Percentiles rank a stretch among this genome's conserved stretches.
phyloP scores from a whole-genome alignment of 2,329 filamentous ascomycete genomes.

The Arachnomyces sp. region DNA sequence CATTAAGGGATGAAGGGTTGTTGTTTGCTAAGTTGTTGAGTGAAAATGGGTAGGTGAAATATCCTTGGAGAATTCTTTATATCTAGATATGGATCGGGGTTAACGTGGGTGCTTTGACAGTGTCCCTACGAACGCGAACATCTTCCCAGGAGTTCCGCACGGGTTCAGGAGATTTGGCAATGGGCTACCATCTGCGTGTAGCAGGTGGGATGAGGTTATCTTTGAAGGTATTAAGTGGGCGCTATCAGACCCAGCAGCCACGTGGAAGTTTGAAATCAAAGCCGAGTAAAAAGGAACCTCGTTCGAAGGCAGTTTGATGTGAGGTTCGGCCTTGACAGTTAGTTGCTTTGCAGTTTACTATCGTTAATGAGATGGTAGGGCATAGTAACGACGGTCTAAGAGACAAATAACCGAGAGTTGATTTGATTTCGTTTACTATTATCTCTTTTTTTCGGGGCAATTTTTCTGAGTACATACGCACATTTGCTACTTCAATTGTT shows the following conservation, averaged over 20 bases:
- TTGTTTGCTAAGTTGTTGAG: slow-evolving; percentile 39
- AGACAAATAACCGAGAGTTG: no score
- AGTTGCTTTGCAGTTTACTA: no score
- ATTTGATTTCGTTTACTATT: no score
- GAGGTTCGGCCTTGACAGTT: no score
- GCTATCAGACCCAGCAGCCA: slow-evolving; percentile 15
- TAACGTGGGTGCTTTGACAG: slow-evolving; percentile 18
- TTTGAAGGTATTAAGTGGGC: slow-evolving; percentile 23
- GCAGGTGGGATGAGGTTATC: slow-evolving; percentile 25
- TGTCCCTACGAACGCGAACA: slow-evolving; percentile 41
- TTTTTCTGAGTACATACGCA: no score
- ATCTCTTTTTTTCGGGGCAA: no score
- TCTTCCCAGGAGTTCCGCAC: slow-evolving; percentile 50
- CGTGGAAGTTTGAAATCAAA: slow-evolving; percentile 16
- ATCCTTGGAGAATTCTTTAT: neutral
- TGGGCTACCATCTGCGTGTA: slow-evolving; percentile 18
- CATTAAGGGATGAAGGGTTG: slow-evolving; percentile 44
- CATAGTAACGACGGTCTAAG: no score
- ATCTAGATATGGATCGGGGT: neutral
- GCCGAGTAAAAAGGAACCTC: no score
- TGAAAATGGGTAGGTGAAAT: slow-evolving; percentile 38
- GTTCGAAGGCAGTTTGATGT: no score
- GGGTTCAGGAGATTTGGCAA: slow-evolving; percentile 34
- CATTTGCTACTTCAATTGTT: no score
- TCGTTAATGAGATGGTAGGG: no score